Percentiles rank a stretch among this genome's conserved stretches.
Conservation (phyloP, 495 filamentous ascomycete genomes). For the Neurospora tetraspora region DNA sequence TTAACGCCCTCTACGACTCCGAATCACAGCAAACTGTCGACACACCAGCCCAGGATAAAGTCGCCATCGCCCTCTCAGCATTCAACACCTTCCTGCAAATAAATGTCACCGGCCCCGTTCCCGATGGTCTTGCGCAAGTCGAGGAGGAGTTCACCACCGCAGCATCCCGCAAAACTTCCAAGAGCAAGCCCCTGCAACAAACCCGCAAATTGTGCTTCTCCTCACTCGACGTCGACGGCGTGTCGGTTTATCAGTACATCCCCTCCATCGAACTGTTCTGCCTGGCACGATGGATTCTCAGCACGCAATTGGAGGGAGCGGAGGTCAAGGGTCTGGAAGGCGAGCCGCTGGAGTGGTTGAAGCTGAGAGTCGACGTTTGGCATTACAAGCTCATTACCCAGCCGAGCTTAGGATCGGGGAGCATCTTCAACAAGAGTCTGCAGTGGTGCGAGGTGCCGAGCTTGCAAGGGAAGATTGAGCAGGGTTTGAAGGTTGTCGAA, state of each 20-base stretch:
- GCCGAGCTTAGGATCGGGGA: slow-evolving; percentile 47
- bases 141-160: slow-evolving; percentile 19
- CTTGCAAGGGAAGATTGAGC: slow-evolving; percentile 39
- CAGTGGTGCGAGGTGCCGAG: slow-evolving; percentile 41
- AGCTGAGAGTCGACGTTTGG: slow-evolving; percentile 65
- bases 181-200: not conserved
- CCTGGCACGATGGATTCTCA: slow-evolving; percentile 61
- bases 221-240: slow-evolving; percentile 71
- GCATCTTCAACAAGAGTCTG: slow-evolving; percentile 29
- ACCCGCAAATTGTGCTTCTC: slow-evolving; percentile 37
- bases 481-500: slow-evolving; percentile 34
- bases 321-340: not conserved
- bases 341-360: slow-evolving; percentile 33
- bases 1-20: not conserved
- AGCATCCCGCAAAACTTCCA: slow-evolving; percentile 5
- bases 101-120: slow-evolving; percentile 83
- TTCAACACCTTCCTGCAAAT: slow-evolving; percentile 81
- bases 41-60: not conserved
- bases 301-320: slow-evolving; percentile 19
- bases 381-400: slow-evolving; percentile 85
- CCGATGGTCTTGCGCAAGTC: slow-evolving; percentile 32
- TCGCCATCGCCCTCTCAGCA: slow-evolving; percentile 58
- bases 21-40: slow-evolving; percentile 19
- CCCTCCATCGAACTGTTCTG: slow-evolving; percentile 74
- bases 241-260: slow-evolving; percentile 74